Base-by-base conservation (phyloP, 805 yeast species). In the Monosporozyma aerobia region DNA sequence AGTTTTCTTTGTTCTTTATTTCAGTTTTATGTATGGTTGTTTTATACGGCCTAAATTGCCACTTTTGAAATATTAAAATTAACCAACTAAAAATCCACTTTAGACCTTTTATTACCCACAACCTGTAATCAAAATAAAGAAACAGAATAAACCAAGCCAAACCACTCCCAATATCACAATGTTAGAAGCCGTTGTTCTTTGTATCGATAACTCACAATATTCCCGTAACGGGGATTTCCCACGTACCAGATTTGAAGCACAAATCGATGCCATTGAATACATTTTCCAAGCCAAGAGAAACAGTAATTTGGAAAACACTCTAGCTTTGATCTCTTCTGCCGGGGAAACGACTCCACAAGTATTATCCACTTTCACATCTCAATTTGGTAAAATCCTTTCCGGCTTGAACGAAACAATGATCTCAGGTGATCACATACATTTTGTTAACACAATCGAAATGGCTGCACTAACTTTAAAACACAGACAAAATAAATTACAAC, bases 161-260 rank as follows among this genome's bases (percentile, higher is more conserved):
- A 14, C 39, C n/a, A 16, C 13, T 14, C 27, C 11, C 44, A 10
- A 8, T 6, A 41, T 22, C 8, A 13, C 30, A 23, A 43, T 85
- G 57, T 79, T 90, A 63, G 99, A 94, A 73, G 98, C 98, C 57
- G 87, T 97, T 14, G 90, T 94, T 86, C 80, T 94, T 57, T 88
- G 90, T 64, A 79, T 94, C 65, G 99, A 94, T 75, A 92, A 90
- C 76, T 89, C 97, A 50, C 99, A 94, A 73, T 92, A 78, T 70
- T 87, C 90, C 81, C 79, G 99, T 63, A 94, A 94, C 67, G 99
- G 98, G 33, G 99, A 94, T 69, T 94, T 84, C 64, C 78, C 87
- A 39, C 82, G 95, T 16, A 83, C 90, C 14, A 78, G 99, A 63
- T 90, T 83, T 66, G 95, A 87, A 57, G 97, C 98, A 1, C 97